Evolutionary conservation across 2,329 filamentous ascomycete species (phyloP), one percentile per base, ranked within the genome.

Genomic region (Ophiostoma pallidulum): DNA sequence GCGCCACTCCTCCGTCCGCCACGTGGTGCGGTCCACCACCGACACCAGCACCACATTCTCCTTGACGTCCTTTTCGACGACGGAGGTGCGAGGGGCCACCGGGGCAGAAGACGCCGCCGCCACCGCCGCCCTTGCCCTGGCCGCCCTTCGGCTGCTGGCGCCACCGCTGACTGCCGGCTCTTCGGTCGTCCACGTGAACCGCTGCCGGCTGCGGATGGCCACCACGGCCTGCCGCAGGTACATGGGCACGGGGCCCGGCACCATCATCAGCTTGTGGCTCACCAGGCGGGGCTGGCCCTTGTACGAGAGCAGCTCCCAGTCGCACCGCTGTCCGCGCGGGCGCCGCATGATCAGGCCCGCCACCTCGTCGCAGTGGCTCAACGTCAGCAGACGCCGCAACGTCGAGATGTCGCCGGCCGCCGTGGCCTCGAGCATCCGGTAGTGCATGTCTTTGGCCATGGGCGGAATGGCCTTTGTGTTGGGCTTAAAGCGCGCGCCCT

Each of bases 11-110:
- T 62, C 64, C 48, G 70, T 61, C 58, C 67, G 59, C 54, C 67
- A 75, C 18, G 73, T 75, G 46, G 58, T 62, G 40, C 64, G 65
- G 58, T 72, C 64, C 37, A 74, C 53, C 26, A 62, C 48, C 24
- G 70, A 59, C 58, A 78, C 76, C 39, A 87, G 54, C 33, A 84
- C 80, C 4, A 87, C 53, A 57, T 86, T 78, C 67, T 88, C 84
- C 2, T 71, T 61, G 55, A 81, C 70, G 42, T 75, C 66, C 57
- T 74, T 72, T 53, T 73, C 66, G 57, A 71, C 70, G 38, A 70
- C 68, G 51, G 64, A 69, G 8, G 77, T n/a, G 41, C 59, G n/a
- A 65, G 56, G 24, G 24, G 24, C 24, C 10, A 28, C 24, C 10
- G n/a, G n/a, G n/a, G n/a, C n/a, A 28, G 24, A 28, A 28, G 24